These are phyloP conservation scores for Agrocybe praecox DNA, from an alignment of 768 basidiomycete genomes.

Conservation along the genomic window DNA sequence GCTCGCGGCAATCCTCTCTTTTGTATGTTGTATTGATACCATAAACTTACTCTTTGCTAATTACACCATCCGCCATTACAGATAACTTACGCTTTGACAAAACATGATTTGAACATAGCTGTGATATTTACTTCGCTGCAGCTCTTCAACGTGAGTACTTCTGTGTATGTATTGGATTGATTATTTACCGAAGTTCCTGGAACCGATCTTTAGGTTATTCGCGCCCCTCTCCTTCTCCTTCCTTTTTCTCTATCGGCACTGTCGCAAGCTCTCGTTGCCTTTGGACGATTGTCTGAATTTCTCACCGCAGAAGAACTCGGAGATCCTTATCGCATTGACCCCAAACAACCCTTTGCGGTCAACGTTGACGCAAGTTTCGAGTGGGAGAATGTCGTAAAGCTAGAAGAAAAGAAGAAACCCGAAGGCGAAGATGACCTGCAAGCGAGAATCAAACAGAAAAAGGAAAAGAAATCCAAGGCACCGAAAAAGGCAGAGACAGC, in stretches of 20 bases:
- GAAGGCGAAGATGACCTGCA: constrained; percentile 6
- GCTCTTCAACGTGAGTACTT: constrained; percentile 51
- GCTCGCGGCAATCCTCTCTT: constrained; percentile 50
- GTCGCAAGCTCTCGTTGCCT: constrained; percentile 52
- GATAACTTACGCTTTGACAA: constrained; percentile 65
- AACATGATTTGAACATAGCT: constrained; percentile 54
- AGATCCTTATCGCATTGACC: constrained; percentile 47
- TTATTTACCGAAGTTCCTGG: not conserved
- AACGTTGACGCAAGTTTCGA: constrained; percentile 51
- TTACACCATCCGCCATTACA: constrained; percentile 18
- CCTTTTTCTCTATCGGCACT: constrained; percentile 53
- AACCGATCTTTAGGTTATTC: constrained; percentile 51
- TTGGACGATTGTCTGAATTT: constrained; percentile 49
- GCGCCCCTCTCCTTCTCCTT: constrained; percentile 57
- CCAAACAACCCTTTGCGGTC: constrained; percentile 38
- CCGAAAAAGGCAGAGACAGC: constrained; percentile 11
- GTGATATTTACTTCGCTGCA: constrained; percentile 60
- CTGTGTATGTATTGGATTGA: not conserved
- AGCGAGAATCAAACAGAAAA: constrained; percentile 13
- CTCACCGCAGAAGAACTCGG: constrained; percentile 57
- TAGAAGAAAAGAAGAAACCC: constrained; percentile 22
- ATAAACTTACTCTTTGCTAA: not conserved
- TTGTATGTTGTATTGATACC: constrained; percentile 36
- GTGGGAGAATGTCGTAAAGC: constrained; percentile 45
- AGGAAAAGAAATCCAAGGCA: constrained; percentile 12